Conservation (phyloP, 75 land plant genomes). For the Gnetum montanum region DNA sequence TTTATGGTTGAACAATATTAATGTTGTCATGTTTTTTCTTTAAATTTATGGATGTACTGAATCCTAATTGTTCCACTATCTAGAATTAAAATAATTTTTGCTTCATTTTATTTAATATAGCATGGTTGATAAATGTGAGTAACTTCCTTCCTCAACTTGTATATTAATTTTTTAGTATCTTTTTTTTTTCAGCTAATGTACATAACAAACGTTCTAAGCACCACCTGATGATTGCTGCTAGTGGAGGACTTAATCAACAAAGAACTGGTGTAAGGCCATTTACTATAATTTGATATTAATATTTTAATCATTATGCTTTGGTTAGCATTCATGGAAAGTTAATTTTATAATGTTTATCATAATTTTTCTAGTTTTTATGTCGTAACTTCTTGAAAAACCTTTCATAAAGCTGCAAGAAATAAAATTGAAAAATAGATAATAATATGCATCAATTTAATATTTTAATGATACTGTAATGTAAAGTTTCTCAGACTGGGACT, state of each 20-base stretch:
- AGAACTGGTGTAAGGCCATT: slow-evolving; percentile 74
- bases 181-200: slow-evolving; percentile 27
- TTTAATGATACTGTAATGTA: too few relatives aligned
- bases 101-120: background rate
- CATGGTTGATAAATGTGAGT: background rate
- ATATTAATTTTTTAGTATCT: background rate
- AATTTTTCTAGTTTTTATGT: background rate
- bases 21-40: background rate
- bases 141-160: background rate
- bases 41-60: background rate
- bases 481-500: too few relatives aligned
- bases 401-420: too few relatives aligned
- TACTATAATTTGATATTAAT: background rate
- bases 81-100: background rate
- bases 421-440: too few relatives aligned
- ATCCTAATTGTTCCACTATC: background rate
- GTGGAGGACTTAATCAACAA: slow-evolving; percentile 97
- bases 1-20: background rate
- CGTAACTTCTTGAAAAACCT: too few relatives aligned
- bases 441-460: too few relatives aligned
- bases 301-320: background rate
- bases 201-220: slow-evolving; percentile 34
- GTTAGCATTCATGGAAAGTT: background rate
- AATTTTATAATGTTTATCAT: background rate
- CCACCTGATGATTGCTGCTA: slow-evolving; percentile 70